Percentiles rank a stretch among this genome's conserved stretches.
These are phyloP conservation scores for Sclerospora graminicola DNA, from an alignment of 352 stramenopile genomes.

Conservation along the genomic window DNA sequence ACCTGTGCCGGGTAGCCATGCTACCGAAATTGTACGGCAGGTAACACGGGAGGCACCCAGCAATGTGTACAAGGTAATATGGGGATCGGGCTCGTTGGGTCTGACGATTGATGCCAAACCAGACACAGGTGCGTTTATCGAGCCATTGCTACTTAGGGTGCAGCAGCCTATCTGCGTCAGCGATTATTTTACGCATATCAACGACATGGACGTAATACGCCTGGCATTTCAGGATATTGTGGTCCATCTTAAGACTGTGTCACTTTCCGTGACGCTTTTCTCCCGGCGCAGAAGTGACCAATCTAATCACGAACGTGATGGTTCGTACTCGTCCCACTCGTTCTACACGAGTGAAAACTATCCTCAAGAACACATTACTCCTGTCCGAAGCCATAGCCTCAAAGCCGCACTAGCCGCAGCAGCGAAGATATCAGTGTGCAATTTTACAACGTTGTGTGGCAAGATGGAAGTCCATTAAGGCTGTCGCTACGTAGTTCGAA, in stretches of 20 bases:
- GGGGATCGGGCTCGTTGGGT: too few species aligned
- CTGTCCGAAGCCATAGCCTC: slow-evolving; percentile 26
- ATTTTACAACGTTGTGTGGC: too few species aligned
- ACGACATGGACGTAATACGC: slow-evolving; percentile 70
- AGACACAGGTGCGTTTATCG: slow-evolving; percentile 60
- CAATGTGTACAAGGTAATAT: too few species aligned
- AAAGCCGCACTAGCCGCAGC: slow-evolving; percentile 14
- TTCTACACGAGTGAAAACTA: slow-evolving; percentile 19
- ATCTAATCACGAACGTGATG: slow-evolving; percentile 15
- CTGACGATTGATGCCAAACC: slow-evolving; percentile 72
- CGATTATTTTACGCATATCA: slow-evolving; percentile 78
- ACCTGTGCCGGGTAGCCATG: too few species aligned
- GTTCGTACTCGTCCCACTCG: slow-evolving; percentile 36
- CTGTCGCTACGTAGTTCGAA: slow-evolving; percentile 73
- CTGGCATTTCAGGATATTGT: slow-evolving; percentile 76
- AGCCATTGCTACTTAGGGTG: slow-evolving; percentile 65
- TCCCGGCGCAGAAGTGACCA: slow-evolving; percentile 39
- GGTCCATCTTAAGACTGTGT: slow-evolving; percentile 62
- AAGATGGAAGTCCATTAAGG: slow-evolving; percentile 63
- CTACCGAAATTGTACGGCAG: too few species aligned
- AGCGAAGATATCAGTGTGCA: slow-evolving; percentile 31
- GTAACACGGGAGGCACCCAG: too few species aligned
- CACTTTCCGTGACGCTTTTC: slow-evolving; percentile 66
- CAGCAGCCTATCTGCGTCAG: slow-evolving; percentile 57
- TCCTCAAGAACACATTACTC: slow-evolving; percentile 30